phyloP scores from a whole-genome alignment of 176 grass and related monocot genomes.

The Aegilops tauschii region DNA sequence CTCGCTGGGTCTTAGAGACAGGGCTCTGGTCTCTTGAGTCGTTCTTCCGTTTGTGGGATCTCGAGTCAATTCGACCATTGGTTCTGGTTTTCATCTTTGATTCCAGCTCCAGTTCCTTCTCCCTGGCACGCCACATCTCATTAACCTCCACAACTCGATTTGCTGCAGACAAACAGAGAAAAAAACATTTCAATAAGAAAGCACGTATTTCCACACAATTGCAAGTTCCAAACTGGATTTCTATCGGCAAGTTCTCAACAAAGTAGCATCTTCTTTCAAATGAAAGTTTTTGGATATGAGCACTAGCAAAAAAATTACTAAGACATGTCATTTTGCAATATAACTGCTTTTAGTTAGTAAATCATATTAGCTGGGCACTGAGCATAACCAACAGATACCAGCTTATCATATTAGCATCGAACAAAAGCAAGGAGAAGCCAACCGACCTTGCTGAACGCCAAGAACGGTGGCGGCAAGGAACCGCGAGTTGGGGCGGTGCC shows the following conservation, averaged over 20 bases:
- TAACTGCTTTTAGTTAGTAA: background rate
- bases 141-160: slow-evolving; percentile 61
- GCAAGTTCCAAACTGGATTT: background rate
- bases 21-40: slow-evolving; percentile 19
- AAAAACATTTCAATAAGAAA: background rate
- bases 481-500: slow-evolving; percentile 57
- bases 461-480: slow-evolving; percentile 68
- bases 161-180: slow-evolving; percentile 28
- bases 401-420: background rate
- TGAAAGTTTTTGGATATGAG: background rate
- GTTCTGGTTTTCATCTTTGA: slow-evolving; percentile 19
- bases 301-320: background rate
- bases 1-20: slow-evolving; percentile 2
- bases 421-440: background rate
- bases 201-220: background rate
- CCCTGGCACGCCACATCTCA: slow-evolving; percentile 65
- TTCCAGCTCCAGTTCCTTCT: slow-evolving; percentile 57
- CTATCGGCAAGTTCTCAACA: background rate
- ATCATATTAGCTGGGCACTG: background rate
- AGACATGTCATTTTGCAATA: background rate
- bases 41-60: slow-evolving; percentile 9
- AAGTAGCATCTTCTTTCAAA: background rate
- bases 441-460: slow-evolving; percentile 53
- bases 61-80: background rate
- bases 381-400: background rate